Evolutionary conservation across 2,329 filamentous ascomycete species (phyloP).

Genomic region (Exophiala aquamarina): DNA sequence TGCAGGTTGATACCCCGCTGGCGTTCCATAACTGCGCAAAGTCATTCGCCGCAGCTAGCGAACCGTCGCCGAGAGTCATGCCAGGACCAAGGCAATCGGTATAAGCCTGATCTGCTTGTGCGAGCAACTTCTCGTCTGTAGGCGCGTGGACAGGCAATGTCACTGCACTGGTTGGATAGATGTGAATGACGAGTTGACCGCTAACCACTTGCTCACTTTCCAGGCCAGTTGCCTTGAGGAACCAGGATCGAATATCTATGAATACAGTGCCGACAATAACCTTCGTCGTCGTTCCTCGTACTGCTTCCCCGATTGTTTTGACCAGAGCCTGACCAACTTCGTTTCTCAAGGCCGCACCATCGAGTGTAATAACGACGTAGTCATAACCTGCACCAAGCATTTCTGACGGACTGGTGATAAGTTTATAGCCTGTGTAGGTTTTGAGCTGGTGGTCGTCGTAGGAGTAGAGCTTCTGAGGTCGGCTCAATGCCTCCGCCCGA

Average conservation of each 20-base stretch:
- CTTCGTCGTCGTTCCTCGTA: slow-evolving; percentile 1
- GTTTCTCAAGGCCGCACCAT: slow-evolving; percentile 4
- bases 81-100: slow-evolving; percentile 3
- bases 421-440: slow-evolving; percentile 3
- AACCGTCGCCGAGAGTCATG: not conserved
- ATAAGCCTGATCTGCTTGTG: slow-evolving; percentile 7
- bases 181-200: slow-evolving; percentile 1
- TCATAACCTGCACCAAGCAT: slow-evolving; percentile 4
- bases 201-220: not conserved
- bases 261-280: slow-evolving; percentile 5
- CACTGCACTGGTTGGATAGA: slow-evolving; percentile 1
- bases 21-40: slow-evolving; percentile 7
- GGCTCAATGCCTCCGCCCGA: slow-evolving; percentile 2
- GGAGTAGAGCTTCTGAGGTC: slow-evolving; percentile 2
- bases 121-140: not conserved
- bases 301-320: slow-evolving; percentile 1
- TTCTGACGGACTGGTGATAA: slow-evolving; percentile 1
- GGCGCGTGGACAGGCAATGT: slow-evolving; percentile 2
- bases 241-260: slow-evolving; percentile 3
- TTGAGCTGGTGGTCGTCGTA: slow-evolving; percentile 9
- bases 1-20: slow-evolving; percentile 4
- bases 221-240: slow-evolving; percentile 1
- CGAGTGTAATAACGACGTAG: slow-evolving; percentile 6
- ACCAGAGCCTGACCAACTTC: slow-evolving; percentile 3
- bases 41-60: not conserved